These are phyloP conservation scores for Psilocybe azurescens DNA, from an alignment of 768 basidiomycete species.

Conservation along the genomic window DNA sequence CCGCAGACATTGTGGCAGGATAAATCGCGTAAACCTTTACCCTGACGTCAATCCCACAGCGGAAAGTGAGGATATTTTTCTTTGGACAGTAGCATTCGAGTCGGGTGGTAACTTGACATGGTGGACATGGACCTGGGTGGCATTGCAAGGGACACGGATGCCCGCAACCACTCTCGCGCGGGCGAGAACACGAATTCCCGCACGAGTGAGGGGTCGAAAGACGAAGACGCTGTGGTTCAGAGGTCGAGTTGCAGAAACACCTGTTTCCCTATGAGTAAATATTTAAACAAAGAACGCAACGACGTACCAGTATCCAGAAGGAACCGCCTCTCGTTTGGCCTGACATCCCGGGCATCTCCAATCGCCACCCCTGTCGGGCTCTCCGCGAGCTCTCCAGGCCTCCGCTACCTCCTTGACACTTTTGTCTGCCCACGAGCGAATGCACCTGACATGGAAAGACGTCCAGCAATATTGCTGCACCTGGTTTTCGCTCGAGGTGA, in stretches of 20 bases:
- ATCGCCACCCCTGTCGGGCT: too few species aligned
- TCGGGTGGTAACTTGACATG: conserved; percentile 81
- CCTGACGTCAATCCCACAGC: conserved; percentile 55
- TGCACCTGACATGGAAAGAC: too few species aligned
- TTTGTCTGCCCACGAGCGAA: too few species aligned
- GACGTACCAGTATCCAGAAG: too few species aligned
- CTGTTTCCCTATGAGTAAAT: too few species aligned
- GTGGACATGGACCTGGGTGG: conserved; percentile 97
- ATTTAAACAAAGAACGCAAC: too few species aligned
- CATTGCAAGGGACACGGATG: conserved; percentile 88
- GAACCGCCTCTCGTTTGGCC: too few species aligned
- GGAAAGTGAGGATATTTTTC: conserved; percentile 58
- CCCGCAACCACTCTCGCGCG: conserved; percentile 61
- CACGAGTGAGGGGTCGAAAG: conserved; percentile 82
- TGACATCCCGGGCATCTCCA: too few species aligned
- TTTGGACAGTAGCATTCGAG: conserved; percentile 82
- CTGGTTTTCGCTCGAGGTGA: too few species aligned
- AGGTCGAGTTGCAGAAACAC: conserved; percentile 83
- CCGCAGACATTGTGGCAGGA: conserved; percentile 52
- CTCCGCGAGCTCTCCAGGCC: too few species aligned
- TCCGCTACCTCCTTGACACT: too few species aligned
- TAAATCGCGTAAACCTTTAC: conserved; percentile 32
- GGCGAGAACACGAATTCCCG: conserved; percentile 67
- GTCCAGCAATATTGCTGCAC: too few species aligned
- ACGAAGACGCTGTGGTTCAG: conserved; percentile 74